Percentiles rank a stretch among this genome's conserved stretches.
phyloP scores from a whole-genome alignment of 2,329 filamentous ascomycete species.

The Proliferodiscus dingleyae region DNA sequence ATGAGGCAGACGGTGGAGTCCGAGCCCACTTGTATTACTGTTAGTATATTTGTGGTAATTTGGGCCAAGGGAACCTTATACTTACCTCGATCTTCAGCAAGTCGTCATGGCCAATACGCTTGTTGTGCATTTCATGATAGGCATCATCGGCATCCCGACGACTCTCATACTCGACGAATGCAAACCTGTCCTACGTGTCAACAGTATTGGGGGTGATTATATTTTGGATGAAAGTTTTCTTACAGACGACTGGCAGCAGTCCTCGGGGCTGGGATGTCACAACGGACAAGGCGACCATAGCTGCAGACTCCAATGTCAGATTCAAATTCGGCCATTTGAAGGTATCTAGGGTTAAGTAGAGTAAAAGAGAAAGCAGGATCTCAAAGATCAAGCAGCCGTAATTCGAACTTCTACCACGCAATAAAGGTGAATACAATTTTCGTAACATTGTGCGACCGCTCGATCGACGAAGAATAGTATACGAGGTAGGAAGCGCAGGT shows the following conservation, averaged over 20 bases:
- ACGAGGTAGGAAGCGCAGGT: constrained; percentile 34
- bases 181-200: constrained; percentile 61
- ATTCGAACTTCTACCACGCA: constrained; percentile 22
- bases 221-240: constrained; percentile 41
- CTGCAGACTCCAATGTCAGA: constrained; percentile 45
- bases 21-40: constrained; percentile 78
- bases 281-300: constrained; percentile 95
- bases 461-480: constrained; percentile 36
- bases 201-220: constrained; percentile 30
- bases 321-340: constrained; percentile 9
- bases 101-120: constrained; percentile 89
- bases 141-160: constrained; percentile 97
- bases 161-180: constrained; percentile 98
- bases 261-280: constrained; percentile 93
- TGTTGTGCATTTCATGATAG: constrained; percentile 99
- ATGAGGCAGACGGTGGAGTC: constrained; percentile 94
- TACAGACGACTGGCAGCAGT: constrained; percentile 93
- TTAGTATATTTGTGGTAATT: constrained; percentile 3
- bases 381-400: constrained; percentile 25
- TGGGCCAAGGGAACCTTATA: constrained; percentile 2
- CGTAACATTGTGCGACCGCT: constrained; percentile 32
- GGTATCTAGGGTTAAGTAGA: constrained; percentile 23
- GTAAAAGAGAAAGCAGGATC: constrained; percentile 24
- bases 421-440: constrained; percentile 29
- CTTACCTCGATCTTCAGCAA: constrained; percentile 94